A percentile compares a stretch with the other conserved stretches of the same genome.
phyloP scores from a whole-genome alignment of 2,329 filamentous ascomycete genomes.

The Tolypocladium tundrense region DNA sequence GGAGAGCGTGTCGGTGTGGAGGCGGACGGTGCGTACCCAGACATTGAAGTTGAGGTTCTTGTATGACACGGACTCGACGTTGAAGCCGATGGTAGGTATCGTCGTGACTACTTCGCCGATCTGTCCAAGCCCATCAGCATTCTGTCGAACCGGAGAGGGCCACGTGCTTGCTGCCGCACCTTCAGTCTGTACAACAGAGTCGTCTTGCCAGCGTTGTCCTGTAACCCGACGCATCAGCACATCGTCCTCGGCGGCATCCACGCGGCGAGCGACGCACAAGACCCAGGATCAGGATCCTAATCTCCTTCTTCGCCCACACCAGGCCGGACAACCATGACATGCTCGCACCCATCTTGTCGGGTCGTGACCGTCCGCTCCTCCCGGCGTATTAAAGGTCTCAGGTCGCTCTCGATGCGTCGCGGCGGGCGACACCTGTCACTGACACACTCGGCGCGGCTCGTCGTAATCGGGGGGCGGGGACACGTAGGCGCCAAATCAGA shows the following conservation, averaged over 20 bases:
- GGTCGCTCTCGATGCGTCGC: neutral
- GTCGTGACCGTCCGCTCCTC: conserved; percentile 5
- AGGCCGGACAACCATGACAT: conserved; percentile 63
- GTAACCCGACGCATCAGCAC: conserved; percentile 8
- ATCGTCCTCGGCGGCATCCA: neutral
- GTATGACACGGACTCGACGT: conserved; percentile 97
- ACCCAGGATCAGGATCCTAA: conserved; percentile 87
- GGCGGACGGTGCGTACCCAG: conserved; percentile 54
- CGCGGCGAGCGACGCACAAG: conserved; percentile 50
- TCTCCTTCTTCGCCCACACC: conserved; percentile 93
- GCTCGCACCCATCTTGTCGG: conserved; percentile 48
- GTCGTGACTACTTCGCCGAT: conserved; percentile 98
- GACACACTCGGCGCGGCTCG: neutral
- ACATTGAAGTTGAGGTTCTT: conserved; percentile 98
- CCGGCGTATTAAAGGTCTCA: neutral
- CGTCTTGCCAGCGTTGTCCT: conserved; percentile 99
- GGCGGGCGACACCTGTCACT: neutral
- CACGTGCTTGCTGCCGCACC: conserved; percentile 35
- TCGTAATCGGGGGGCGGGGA: neutral
- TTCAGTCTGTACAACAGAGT: conserved; percentile 93
- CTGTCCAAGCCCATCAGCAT: conserved; percentile 30
- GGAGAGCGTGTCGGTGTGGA: neutral
- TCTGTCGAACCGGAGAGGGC: neutral
- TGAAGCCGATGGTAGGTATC: conserved; percentile 98
- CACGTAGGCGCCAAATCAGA: neutral